Percentiles rank a stretch among this genome's conserved stretches.
Evolutionary conservation across 129 eudicot species (phyloP).

Genomic region (Silybum marianum): DNA sequence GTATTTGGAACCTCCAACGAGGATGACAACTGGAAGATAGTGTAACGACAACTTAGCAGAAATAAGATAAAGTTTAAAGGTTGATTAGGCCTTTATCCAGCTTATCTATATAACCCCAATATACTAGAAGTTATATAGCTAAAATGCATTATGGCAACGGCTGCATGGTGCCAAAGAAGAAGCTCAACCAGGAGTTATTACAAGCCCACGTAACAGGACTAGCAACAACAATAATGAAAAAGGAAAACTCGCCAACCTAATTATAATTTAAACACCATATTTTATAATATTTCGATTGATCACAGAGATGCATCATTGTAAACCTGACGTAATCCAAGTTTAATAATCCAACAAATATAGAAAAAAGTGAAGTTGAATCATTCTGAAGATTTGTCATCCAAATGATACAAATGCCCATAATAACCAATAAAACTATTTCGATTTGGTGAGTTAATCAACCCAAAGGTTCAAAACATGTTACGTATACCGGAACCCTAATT

Average conservation of each 20-base stretch:
- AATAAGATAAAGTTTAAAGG: background rate
- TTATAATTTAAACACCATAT: background rate
- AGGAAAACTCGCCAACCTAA: background rate
- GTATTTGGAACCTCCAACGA: background rate
- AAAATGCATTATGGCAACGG: background rate
- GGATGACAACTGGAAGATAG: background rate
- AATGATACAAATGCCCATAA: background rate
- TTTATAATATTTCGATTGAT: background rate
- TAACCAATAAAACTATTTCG: background rate
- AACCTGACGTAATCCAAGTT: background rate
- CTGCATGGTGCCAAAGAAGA: background rate
- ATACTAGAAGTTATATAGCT: background rate
- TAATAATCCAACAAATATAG: background rate
- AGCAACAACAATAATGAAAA: background rate
- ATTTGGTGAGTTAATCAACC: background rate
- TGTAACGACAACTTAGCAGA: background rate
- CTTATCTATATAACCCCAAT: background rate
- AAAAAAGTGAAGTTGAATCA: background rate
- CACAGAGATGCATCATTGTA: background rate
- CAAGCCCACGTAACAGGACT: background rate
- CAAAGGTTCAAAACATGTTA: background rate
- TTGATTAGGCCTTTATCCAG: background rate
- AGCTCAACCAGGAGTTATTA: background rate
- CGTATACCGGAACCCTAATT: constrained; percentile 1
- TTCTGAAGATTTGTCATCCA: background rate